A percentile compares a stretch with the other conserved stretches of the same genome.
phyloP scores from a whole-genome alignment of 805 yeast species.

The Spathaspora passalidarum region DNA sequence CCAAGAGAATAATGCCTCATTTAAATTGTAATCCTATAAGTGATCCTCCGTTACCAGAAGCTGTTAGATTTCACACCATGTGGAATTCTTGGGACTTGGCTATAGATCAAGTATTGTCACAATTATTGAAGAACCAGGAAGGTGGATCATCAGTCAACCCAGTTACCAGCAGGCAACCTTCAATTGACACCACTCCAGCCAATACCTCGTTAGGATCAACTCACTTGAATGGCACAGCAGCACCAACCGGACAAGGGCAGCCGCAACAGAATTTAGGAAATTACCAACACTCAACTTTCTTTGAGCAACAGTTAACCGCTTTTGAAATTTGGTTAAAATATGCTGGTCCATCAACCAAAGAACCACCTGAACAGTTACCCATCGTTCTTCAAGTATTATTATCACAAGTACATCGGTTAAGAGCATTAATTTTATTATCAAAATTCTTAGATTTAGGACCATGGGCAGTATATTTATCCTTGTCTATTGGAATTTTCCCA shows the following conservation, averaged over 20 bases:
- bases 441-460: conserved; percentile 92
- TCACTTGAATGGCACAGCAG: conserved; percentile 2
- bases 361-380: conserved; percentile 94
- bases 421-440: conserved; percentile 82
- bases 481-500: conserved; percentile 94
- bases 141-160: neutral
- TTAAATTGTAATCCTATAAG: conserved; percentile 92
- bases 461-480: conserved; percentile 92
- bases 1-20: conserved; percentile 90
- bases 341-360: conserved; percentile 71
- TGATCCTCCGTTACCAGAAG: conserved; percentile 87
- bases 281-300: conserved; percentile 88
- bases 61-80: conserved; percentile 78
- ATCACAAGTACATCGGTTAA: conserved; percentile 88
- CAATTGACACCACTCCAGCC: conserved; percentile 2
- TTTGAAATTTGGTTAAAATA: conserved; percentile 95
- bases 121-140: conserved; percentile 43
- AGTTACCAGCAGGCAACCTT: neutral
- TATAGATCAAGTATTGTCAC: conserved; percentile 86
- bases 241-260: neutral
- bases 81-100: conserved; percentile 99
- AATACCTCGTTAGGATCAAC: conserved; percentile 2
- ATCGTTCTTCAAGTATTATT: conserved; percentile 87
- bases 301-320: conserved; percentile 94
- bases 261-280: conserved; percentile 31